Evolutionary conservation across 352 stramenopile genomes (phyloP), one percentile per base, ranked within the genome.

Genomic region (Blastocystis sp.): DNA sequence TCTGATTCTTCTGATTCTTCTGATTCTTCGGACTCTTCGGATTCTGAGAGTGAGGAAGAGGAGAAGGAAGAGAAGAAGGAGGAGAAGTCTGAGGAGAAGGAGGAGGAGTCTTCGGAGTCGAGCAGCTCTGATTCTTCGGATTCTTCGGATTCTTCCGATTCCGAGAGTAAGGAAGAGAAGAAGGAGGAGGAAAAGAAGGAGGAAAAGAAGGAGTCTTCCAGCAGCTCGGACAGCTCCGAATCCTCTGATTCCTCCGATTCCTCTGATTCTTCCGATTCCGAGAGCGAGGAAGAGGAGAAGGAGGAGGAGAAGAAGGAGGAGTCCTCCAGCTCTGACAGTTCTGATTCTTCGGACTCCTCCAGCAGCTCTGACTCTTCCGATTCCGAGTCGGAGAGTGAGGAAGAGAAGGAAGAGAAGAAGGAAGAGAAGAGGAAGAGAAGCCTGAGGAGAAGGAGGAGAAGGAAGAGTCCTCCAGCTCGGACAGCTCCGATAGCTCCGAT

Each of bases 31-130:
- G 66, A 77, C 28, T 34, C 11, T 23, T 69, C 62, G 10, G 52
- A 61, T 61, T 61, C 52, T 11, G 62, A 69, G 21, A 74, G 40
- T 48, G 64, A 74, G n/a, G 64, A 74, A 48, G 64, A 74, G 43
- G 34, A 41, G n/a, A 41, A 79, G 69, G 48, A 79, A 60, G 43
- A 79, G 69, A 64, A 79, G 48, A 45, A 61, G 40, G 34, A 79
- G 41, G 23, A 79, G 41, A 60, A 81, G 28, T 34, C 28, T 34
- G 28, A 34, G 28, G 28, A 34, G 28, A 34, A 34, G 28, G 28
- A 34, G 28, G 28, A 34, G 14, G n/a, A 79, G 21, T 34, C 28
- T 34, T 34, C 28, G 28, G 28, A 34, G 28, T 34, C 28, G 28
- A 34, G 28, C 28, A 45, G 28, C 64, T 45, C 28, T 41, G 19